Evolutionary conservation across 2,329 filamentous ascomycete species (phyloP), one percentile per base, ranked within the genome.

Genomic region (Ophidiomyces ophidiicola): DNA sequence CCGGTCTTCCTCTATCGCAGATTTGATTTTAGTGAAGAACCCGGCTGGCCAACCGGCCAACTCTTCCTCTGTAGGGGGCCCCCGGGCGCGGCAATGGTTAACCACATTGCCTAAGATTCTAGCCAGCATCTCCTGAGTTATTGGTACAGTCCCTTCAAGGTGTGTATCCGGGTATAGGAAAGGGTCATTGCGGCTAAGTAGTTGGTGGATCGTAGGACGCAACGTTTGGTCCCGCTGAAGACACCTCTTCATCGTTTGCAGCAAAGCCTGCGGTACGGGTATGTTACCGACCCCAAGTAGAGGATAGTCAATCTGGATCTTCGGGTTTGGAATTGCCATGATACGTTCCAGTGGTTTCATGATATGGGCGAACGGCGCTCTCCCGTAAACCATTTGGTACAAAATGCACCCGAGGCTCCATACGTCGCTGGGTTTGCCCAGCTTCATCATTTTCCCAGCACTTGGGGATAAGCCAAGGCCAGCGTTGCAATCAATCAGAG

Each of bases 351-450:
- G 83, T 53, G 80, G 83, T 60, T 88, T 90, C 43, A 76, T 68
- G 50, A 98, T 92, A 56, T 96, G 87, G 10, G 80, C 86, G 54
- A 98, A 98, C 0, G 90, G 90, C 3, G 85, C 82, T n/a, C 80
- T 72, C n/a, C 90, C 90, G 56, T 98, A 98, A 0, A 88, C 83
- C 82, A 98, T 92, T 57, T 96, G 88, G 63, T 93, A 98, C 10
- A 98, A 68, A 45, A 98, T 96, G 56, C 90, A 98, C 12, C 90
- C 90, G 10, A 98, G 64, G 57, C 82, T 88, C 90, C 90, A 98
- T 12, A 98, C 79, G 58, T 98, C 90, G 50, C 82, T 90, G 5
- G 90, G 84, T 55, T 96, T 96, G 44, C 90, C 92, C 5, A 98
- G 70, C 58, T 94, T 94, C 78, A 94, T 90, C 44, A 94, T 70